Evolutionary conservation across 305 asterid species (phyloP), one percentile per base, ranked within the genome.

Genomic region (Solanum hybrid): DNA sequence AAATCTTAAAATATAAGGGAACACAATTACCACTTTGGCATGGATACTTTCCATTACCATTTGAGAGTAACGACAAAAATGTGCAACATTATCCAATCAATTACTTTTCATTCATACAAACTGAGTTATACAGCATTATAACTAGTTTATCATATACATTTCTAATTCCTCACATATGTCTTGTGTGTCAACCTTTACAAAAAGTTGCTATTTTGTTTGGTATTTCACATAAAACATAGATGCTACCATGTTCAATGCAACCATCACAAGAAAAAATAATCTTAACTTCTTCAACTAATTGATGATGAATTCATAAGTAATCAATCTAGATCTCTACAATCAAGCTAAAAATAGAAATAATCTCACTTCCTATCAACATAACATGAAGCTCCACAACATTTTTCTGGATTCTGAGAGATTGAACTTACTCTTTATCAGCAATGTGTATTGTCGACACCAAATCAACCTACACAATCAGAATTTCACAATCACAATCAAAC

Each of bases 381-480:
- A 85, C 42, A 82, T 5, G 38, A 82, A 51, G 31, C 75, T 85
- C 87, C 42, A 17, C 12, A 31, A 19, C 37, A 22, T 84, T 51
- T 29, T 45, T 56, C 45, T 17, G 31, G 7, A 85, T 85, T 19
- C 13, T 31, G 32, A 85, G 77, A 56, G 42, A 56, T 32, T 82
- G 72, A 90, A 92, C 98, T 91, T 93, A 97, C 99, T 96, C 98
- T 93, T 96, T 95, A 91, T 97, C 99, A 14, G 98, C 99, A 94
- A 97, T 96, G 92, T 96, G 99, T 92, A 97, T 95, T 7, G 99
- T 97, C 1, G 99, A 97, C 64, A 97, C 98, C 96, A 97, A 96
- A 91, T 97, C 99, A 91, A 97, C 98, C 99, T 95, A 86, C 89
- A 91, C 34, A 86, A 90, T 88, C 75, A 88, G 86, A 64, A 77